Base-by-base conservation (phyloP, 495 filamentous ascomycete genomes). In the Staphylotrichum longicolle region DNA sequence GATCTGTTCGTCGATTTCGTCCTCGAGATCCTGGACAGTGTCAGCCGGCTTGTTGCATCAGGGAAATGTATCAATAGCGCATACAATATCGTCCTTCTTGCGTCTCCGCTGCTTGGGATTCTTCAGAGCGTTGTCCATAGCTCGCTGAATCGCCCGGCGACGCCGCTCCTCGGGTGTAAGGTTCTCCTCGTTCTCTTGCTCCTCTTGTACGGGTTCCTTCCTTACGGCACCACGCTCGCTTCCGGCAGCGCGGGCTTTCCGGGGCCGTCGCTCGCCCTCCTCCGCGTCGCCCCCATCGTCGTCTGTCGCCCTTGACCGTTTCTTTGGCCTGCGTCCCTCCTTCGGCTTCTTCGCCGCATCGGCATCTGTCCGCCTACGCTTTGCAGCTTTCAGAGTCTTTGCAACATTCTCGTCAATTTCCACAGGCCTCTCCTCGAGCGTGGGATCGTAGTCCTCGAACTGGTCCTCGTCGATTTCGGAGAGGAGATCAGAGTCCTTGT, bases 381-480 rank as follows among this genome's bases (percentile, higher is more conserved):
- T 96, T 66, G 90, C 83, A 5, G 82, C 79, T 63, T 83, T 85
- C 42, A 95, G 72, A 27, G 86, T 88, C 53, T 77, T 78, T 58
- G 94, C 82, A 42, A 91, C 91, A 53, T 90, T 89, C 63, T 95
- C 91, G 67, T 98, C 95, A 61, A 98, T 90, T 15, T 89, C 87
- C 34, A 94, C 82, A 9, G 87, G 87, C 39, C 87, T 84, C 63
- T 93, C 90, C 55, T 93, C 88, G 66, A 93, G 85, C 58, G 81
- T 83, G 0, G 88, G 89, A 68, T 97, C 91, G 74, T 96, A 96
- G 66, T 96, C 86, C 49, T 80, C 89, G 74, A 99, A 96, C 71
- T 95, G 87, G 49, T 88, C 88, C 71, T 98, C 94, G 73, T 98
- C 95, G 66, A 98, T 88, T 72, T 98, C 94, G 9, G 93, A 97